These are phyloP conservation scores for Brassica juncea DNA, from an alignment of 345 rosid species.

Conservation along the genomic window DNA sequence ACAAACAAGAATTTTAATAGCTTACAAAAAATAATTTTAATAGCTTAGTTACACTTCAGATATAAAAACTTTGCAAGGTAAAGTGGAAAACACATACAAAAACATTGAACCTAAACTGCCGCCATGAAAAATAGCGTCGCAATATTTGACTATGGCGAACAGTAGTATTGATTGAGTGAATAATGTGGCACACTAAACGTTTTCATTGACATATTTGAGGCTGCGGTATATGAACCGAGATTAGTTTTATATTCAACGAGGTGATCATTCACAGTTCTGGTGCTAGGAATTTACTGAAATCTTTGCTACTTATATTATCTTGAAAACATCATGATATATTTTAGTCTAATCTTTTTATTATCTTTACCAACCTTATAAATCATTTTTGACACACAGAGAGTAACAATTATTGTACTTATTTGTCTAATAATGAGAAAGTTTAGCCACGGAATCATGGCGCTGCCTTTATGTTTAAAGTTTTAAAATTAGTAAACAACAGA, in stretches of 20 bases:
- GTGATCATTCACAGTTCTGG: slow-evolving; percentile 17
- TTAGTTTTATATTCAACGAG: neutral
- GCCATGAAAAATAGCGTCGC: slow-evolving; percentile 19
- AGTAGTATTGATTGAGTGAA: neutral
- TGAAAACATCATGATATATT: slow-evolving; percentile 25
- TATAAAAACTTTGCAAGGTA: neutral
- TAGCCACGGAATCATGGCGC: slow-evolving; percentile 3
- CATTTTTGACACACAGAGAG: neutral
- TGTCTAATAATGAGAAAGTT: slow-evolving; percentile 17
- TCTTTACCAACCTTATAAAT: slow-evolving; percentile 32
- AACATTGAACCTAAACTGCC: neutral
- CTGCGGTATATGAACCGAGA: neutral
- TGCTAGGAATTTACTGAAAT: neutral
- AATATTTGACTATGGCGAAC: slow-evolving; percentile 26
- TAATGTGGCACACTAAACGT: neutral
- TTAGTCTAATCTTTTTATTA: neutral
- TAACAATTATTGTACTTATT: slow-evolving; percentile 31
- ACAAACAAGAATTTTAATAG: neutral
- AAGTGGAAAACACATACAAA: neutral
- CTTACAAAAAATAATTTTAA: neutral
- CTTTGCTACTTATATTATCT: neutral
- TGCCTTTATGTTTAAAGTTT: slow-evolving; percentile 15
- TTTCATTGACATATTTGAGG: neutral
- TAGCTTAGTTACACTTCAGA: neutral
- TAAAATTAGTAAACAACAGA: slow-evolving; percentile 25